Evolutionary conservation across 2,329 filamentous ascomycete species (phyloP).

Genomic region (Triangularia setosa): DNA sequence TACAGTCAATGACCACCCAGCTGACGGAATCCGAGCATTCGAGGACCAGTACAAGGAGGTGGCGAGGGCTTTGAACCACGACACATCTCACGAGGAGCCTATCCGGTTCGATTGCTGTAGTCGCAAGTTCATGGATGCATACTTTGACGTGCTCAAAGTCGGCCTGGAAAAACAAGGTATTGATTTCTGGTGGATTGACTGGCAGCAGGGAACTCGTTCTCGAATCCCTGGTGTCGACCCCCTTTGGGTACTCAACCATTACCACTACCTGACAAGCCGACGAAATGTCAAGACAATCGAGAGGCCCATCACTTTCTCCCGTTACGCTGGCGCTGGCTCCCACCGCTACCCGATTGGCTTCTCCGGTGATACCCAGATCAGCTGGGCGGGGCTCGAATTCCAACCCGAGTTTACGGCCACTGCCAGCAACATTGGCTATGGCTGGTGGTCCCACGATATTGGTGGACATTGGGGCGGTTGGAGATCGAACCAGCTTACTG

Average conservation of each 20-base stretch:
- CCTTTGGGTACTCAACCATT: conserved; percentile 63
- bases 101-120: conserved; percentile 55
- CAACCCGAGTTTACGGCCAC: conserved; percentile 65
- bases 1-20: conserved; percentile 60
- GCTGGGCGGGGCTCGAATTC: conserved; percentile 58
- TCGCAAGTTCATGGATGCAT: conserved; percentile 53
- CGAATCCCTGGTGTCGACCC: conserved; percentile 57
- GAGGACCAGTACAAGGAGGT: conserved; percentile 56
- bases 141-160: conserved; percentile 54
- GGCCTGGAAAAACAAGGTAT: conserved; percentile 52
- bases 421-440: conserved; percentile 63
- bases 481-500: conserved; percentile 55
- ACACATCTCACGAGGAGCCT: conserved; percentile 45
- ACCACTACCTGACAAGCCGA: conserved; percentile 54
- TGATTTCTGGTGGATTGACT: conserved; percentile 67
- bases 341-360: conserved; percentile 64
- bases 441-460: conserved; percentile 67
- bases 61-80: conserved; percentile 48
- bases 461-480: conserved; percentile 58
- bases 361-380: conserved; percentile 57
- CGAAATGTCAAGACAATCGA: conserved; percentile 35
- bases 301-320: conserved; percentile 52
- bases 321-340: conserved; percentile 59
- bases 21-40: conserved; percentile 52
- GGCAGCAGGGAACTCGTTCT: conserved; percentile 59